Evolutionary conservation across 768 basidiomycete species (phyloP).

Genomic region (Calocera cornea): DNA sequence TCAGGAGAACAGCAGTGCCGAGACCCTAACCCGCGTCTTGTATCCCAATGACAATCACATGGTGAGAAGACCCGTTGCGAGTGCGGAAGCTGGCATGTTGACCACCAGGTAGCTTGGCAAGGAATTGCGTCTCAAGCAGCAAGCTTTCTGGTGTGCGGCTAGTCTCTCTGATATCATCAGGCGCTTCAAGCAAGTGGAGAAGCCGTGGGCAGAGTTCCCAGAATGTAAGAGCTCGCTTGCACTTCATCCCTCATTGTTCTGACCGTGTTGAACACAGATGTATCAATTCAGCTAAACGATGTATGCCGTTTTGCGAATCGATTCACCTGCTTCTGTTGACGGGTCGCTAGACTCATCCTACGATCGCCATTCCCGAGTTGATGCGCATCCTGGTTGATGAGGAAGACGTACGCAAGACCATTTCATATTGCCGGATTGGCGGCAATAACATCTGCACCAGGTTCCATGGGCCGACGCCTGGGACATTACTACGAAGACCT

Average conservation of each 20-base stretch:
- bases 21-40: conserved; percentile 84
- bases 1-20: conserved; percentile 76
- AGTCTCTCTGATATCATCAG: conserved; percentile 80
- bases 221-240: conserved; percentile 47
- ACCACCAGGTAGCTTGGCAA: conserved; percentile 21
- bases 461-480: conserved; percentile 72
- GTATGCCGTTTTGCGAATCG: conserved; percentile 28
- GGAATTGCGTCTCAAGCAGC: conserved; percentile 70
- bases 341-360: conserved; percentile 70
- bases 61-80: conserved; percentile 39
- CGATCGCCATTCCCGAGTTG: conserved; percentile 85
- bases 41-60: conserved; percentile 89
- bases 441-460: conserved; percentile 59
- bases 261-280: conserved; percentile 33
- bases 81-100: background rate
- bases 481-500: conserved; percentile 76
- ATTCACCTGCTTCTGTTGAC: background rate
- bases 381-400: conserved; percentile 53
- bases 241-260: background rate
- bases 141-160: conserved; percentile 91
- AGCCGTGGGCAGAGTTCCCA: conserved; percentile 65
- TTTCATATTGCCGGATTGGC: background rate
- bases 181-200: conserved; percentile 80
- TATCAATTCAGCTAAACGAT: conserved; percentile 91
- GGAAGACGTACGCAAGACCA: background rate